phyloP scores from a whole-genome alignment of 2,329 filamentous ascomycete genomes.

The Juglanconis oblonga region DNA sequence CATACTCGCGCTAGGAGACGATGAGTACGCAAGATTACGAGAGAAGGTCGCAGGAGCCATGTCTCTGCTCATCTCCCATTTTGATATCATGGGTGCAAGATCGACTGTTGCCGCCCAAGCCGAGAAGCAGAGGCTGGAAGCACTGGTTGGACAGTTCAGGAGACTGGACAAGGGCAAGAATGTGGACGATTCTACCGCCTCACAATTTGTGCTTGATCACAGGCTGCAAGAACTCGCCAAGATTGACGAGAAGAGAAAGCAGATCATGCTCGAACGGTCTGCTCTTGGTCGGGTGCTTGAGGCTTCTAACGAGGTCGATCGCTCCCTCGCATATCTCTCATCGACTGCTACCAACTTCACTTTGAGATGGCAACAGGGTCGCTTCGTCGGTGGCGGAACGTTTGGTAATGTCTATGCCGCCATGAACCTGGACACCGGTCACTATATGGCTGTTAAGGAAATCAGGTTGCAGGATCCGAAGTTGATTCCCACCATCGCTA shows the following conservation, averaged over 20 bases:
- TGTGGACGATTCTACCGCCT: conserved; percentile 81
- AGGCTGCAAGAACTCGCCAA: conserved; percentile 70
- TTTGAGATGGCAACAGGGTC: conserved; percentile 97
- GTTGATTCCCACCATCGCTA: conserved; percentile 88
- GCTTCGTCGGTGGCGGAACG: conserved; percentile 93
- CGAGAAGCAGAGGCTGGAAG: conserved; percentile 84
- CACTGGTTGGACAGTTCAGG: conserved; percentile 70
- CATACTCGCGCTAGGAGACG: conserved; percentile 84
- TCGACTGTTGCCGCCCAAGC: conserved; percentile 91
- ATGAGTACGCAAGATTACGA: conserved; percentile 79
- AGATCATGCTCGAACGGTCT: conserved; percentile 80
- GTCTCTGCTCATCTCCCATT: conserved; percentile 95
- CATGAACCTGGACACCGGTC: conserved; percentile 93
- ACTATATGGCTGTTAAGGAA: conserved; percentile 98
- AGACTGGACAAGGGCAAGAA: conserved; percentile 73
- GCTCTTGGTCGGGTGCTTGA: conserved; percentile 88
- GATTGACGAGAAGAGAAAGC: conserved; percentile 75
- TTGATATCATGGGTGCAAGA: conserved; percentile 97
- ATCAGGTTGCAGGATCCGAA: conserved; percentile 96
- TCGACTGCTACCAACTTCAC: conserved; percentile 94
- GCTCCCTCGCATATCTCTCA: conserved; percentile 88
- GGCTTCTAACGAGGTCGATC: conserved; percentile 91
- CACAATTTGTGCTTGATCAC: conserved; percentile 69
- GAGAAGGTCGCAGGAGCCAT: conserved; percentile 95
- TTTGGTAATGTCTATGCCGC: conserved; percentile 97